Evolutionary conservation across 169 alveolate species (phyloP).

Genomic region (Perkinsus chesapeaki): DNA sequence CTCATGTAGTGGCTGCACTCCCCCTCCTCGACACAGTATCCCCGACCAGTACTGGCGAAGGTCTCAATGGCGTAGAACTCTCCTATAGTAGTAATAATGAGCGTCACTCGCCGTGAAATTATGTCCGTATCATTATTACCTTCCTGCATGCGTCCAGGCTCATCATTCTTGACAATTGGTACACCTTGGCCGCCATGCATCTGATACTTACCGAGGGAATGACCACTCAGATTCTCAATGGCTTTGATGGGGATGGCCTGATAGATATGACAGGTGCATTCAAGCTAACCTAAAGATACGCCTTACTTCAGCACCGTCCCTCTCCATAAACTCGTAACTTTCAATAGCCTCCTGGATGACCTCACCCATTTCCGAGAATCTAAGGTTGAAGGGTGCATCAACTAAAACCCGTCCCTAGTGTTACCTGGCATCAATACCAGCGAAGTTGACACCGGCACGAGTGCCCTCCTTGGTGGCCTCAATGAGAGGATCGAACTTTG

Average conservation of each 20-base stretch:
- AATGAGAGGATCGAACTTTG: conserved; percentile 72
- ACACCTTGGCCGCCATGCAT: conserved; percentile 98
- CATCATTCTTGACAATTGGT: conserved; percentile 83
- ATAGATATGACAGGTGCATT: too few relatives aligned
- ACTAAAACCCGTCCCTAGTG: neutral
- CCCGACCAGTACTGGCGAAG: conserved; percentile 98
- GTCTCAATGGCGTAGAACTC: conserved; percentile 99
- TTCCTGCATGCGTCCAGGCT: conserved; percentile 93
- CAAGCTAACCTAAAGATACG: neutral
- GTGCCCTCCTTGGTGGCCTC: conserved; percentile 98
- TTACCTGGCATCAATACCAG: conserved; percentile 96
- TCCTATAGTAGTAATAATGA: too few relatives aligned
- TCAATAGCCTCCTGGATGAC: conserved; percentile 96
- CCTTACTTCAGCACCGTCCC: conserved; percentile 71
- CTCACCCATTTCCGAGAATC: conserved; percentile 94
- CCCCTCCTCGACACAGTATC: conserved; percentile 42
- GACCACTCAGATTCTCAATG: conserved; percentile 96
- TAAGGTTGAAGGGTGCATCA: neutral
- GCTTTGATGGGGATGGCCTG: conserved; percentile 78
- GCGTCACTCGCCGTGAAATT: neutral
- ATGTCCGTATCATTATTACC: conserved; percentile 21
- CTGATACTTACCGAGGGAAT: conserved; percentile 89
- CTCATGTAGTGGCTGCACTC: conserved; percentile 75
- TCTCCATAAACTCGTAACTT: conserved; percentile 86
- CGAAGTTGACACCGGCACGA: conserved; percentile 91